Evolutionary conservation across 2,329 filamentous ascomycete species (phyloP), one percentile per base, ranked within the genome.

Genomic region (Fusarium sp.): DNA sequence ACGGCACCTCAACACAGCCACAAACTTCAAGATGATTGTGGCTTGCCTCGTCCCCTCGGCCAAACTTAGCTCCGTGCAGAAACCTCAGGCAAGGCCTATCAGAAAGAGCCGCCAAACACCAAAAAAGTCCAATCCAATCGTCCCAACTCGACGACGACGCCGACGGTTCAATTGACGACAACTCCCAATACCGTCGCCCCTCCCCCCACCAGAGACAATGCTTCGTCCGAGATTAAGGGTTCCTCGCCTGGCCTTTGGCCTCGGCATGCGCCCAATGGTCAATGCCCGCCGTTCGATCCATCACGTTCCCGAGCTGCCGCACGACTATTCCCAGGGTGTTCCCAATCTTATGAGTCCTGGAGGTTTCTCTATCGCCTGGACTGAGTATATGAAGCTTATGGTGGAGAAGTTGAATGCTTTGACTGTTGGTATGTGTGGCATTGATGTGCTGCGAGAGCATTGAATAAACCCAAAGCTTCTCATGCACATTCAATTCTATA

Each of bases 291-390:
- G 85, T 66, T 80, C 80, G 47, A 69, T 84, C 49, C 86, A 88
- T 74, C 65, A 77, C 41, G 76, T 88, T 26, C 84, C 85, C n/a
- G 51, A 73, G 37, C 80, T 88, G 67, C 74, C 72, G 34, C 82
- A 86, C 57, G 77, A 83, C 70, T 84, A 80, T 80, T 77, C 78
- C 51, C 61, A 84, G 44, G 86, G 84, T 62, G 84, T 97, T 8
- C 86, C 88, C n/a, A 88, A 88, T 15, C 84, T 98, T 64, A 84
- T 97, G 77, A 89, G 89, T 31, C 79, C 85, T 3, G 83, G 86
- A 51, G 92, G 88, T 56, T 97, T 92, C 80, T 82, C 91, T 57
- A 86, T 92, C 56, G 90, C 94, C 50, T 99, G 93, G 90, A 90
- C 86, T 34, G 84, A 94, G 76, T 97, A 97, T 82, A 94, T 97